Base-by-base conservation (phyloP, 2,329 filamentous ascomycete genomes). In the Alternaria sp. region DNA sequence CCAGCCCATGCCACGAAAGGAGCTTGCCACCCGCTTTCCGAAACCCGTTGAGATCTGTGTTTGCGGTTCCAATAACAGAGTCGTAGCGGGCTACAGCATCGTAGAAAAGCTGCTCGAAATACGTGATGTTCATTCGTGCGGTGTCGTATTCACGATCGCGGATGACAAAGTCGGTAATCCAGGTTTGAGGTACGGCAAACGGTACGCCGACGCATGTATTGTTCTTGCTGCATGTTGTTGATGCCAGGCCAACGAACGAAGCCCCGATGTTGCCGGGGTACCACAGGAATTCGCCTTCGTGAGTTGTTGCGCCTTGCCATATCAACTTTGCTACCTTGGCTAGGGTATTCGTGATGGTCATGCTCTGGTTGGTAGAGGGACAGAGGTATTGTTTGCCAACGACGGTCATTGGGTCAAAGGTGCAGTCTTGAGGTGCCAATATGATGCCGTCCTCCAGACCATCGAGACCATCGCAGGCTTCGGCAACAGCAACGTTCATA, bases 371-470 rank as follows among this genome's bases (percentile, higher is more conserved):
- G 15, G 57, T 59, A 2, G 54, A 62, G 19, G 59, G 49, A 43
- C 59, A 67, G 5, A 45, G n/a, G 19, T 63, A 49, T 40, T 49
- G 19, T 13, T 72, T 40, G 5, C 67, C 71, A n/a, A 73, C 54
- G 11, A 69, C 36, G 8, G 43, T 55, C 0, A 11, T 46, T 19
- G 69, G 64, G 11, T 73, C 64, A 49, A 77, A 77, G 3, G 63
- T 45, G 60, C 75, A 78, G 0, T 36, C 28, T 6, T 64, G 59
- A 1, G 74, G 70, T 21, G 69, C 61, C 12, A 61, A 54, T 5
- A 77, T 63, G 10, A 77, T 62, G 5, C 69, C 69, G 74, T 87
- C 40, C 62, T 73, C 4, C 2, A 72, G 57, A 5, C 72, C 73
- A 57, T 78, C 75, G 1, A 71, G 51, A n/a, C 30, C 55, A 54